Percentiles rank a stretch among this genome's conserved stretches.
These are phyloP conservation scores for Leccinum subtestaceum DNA, from an alignment of 768 basidiomycete genomes.

Conservation along the genomic window DNA sequence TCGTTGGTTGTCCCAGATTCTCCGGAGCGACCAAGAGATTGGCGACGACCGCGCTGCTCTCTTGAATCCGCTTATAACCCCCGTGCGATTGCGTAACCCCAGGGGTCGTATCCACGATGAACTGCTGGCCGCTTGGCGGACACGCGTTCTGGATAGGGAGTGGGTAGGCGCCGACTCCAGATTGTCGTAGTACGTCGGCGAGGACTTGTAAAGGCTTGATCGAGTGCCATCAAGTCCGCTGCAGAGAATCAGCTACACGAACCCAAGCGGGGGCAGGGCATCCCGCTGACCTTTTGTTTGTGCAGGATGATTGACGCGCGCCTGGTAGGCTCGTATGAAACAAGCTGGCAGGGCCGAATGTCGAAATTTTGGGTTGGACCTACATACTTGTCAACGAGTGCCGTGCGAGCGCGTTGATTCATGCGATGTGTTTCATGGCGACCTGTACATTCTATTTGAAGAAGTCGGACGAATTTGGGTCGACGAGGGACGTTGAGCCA, in stretches of 20 bases:
- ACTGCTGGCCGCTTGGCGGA: slow-evolving; percentile 40
- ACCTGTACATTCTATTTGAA: slow-evolving; percentile 58
- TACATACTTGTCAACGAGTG: slow-evolving; percentile 37
- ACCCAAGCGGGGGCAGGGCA: background rate
- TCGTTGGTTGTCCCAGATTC: slow-evolving; percentile 42
- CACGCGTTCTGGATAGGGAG: slow-evolving; percentile 32
- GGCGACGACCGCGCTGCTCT: slow-evolving; percentile 27
- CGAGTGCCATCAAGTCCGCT: slow-evolving; percentile 19
- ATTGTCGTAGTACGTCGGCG: no score
- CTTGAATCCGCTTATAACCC: slow-evolving; percentile 40
- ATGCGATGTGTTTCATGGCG: slow-evolving; percentile 46
- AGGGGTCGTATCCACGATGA: slow-evolving; percentile 41
- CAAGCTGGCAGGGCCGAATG: no score
- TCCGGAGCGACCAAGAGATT: slow-evolving; percentile 54
- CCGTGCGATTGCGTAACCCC: slow-evolving; percentile 49
- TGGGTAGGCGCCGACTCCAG: slow-evolving; percentile 61
- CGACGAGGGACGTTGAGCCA: slow-evolving; percentile 26
- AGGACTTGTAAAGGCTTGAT: no score
- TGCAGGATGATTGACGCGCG: slow-evolving; percentile 45
- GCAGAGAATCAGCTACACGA: slow-evolving; percentile 20
- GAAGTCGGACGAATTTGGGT: slow-evolving; percentile 58
- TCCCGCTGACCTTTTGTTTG: slow-evolving; percentile 49
- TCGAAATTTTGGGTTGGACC: no score
- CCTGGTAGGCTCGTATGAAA: slow-evolving; percentile 44
- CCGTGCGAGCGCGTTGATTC: slow-evolving; percentile 46